Evolutionary conservation across 257 asterid species (phyloP), one percentile per base, ranked within the genome.

Genomic region (Primulina huaijiensis): DNA sequence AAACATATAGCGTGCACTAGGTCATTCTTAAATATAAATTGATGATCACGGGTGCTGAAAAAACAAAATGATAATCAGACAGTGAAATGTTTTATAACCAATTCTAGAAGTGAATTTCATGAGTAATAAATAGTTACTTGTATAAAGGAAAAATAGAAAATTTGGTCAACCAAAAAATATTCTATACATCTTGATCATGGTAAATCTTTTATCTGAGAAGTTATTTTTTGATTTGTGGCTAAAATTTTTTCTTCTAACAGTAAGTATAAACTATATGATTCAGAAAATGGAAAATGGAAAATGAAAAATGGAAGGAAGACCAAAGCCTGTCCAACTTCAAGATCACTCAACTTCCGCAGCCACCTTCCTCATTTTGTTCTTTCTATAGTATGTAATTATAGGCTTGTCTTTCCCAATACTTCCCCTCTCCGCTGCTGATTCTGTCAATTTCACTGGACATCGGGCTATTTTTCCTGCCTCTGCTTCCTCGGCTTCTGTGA

Each of bases 341-440:
- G 33, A 40, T 46, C 23, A 58, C 23, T 27, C 62, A 53, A 59
- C 33, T 40, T 62, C 61, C 21, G 52, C 57, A 1, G 27, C 61
- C 11, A 67, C 31, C 62, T 61, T 65, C 64, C 14, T 30, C 7
- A 19, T 67, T 63, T 78, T 79, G 40, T 60, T 69, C 72, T 69
- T 81, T 58, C 90, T 81, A 0, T 78, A 79, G 60, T 81, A 80
- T 34, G 70, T 76, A 75, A 74, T 5, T 2, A 81, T 29, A 53
- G 14, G 25, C 71, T 76, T 71, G 33, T 38, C 65, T 67, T 70
- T 74, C 62, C 52, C 69, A 70, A 29, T 29, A 43, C 21, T n/a
- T 14, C 53, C 67, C 46, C 72, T 64, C 61, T 17, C 70, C 59
- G 17, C 60, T 62, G 64, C 74, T 23, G 68, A 34, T 43, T 50